Evolutionary conservation across 495 filamentous ascomycete species (phyloP), one percentile per base, ranked within the genome.

Genomic region (Penicillium arizonense): DNA sequence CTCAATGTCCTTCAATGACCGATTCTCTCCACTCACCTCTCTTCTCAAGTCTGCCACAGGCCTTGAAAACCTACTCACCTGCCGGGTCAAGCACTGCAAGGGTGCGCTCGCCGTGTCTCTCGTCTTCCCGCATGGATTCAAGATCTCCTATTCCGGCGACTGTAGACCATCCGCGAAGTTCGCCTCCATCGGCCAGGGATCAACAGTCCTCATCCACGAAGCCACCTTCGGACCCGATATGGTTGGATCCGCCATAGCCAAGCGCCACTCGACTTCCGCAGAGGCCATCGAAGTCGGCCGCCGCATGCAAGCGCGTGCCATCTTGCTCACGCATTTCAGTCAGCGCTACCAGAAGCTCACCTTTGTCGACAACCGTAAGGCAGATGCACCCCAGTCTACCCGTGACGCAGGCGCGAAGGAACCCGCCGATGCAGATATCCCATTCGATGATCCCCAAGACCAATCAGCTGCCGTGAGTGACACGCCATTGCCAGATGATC

Each of bases 181-280:
- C 55, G 82, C 82, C 7, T 39, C 62, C 13, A 88, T 96, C 42
- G 94, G 89, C 16, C 67, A 72, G 11, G 87, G 81, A 14, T 85
- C 88, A 1, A 94, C 91, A 4, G 74, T 98, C 3, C 78, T 96
- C 2, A 82, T 98, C 44, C 94, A 98, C 74, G 94, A 98, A 77
- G 91, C 92, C 52, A 98, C 94, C 0, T 98, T 98, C 59, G 87
- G 93, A 34, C 87, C 96, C 57, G 88, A 94, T 59, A 77, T 96
- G 44, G 36, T 63, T 12, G 84, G 79, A 4, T 90, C 95, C 44
- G 94, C 94, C 10, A 62, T 79, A 2, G 90, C 89, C 33, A 98
- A 98, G 80, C 93, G 87, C 62, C 94, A 98, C 69, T 88, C 80
- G 16, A 98, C 94, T 6, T 85, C 86, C 34, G 74, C 79, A 13